Base-by-base conservation (phyloP, 2,329 filamentous ascomycete genomes). In the Pestalotiopsis sp. region DNA sequence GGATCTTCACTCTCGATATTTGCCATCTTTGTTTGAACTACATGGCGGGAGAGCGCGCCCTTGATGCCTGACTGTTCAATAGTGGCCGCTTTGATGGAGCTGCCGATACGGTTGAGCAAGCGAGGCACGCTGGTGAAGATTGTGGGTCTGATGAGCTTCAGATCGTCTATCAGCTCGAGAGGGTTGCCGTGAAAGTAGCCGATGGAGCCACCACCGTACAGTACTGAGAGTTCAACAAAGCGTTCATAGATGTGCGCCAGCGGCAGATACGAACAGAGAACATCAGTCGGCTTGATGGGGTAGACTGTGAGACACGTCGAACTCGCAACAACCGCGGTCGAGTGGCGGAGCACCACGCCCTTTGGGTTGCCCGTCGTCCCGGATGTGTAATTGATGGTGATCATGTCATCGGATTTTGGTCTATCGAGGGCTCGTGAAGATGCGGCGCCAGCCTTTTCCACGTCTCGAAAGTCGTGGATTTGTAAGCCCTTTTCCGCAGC, bases 351-450 rank as follows among this genome's bases (percentile, higher is more conserved):
- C 20, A 60, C 7, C 12, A 27, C 25, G 57, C 57, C 57, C 31
- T 74, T 71, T 17, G 70, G 69, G 3, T 67, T 25, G 11, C 72
- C 70, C 5, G 66, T 62, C 9, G 66, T 72, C 14, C 38, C 52
- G 52, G 71, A 72, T 1, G 69, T 70, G 68, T 64, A 69, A 49
- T 71, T 71, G 11, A 70, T 27, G 25, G 57, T 60, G 25, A 60
- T n/a, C 7, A 60, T 60, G 25, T 60, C 57, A 14, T 60, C 25
- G 6, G 23, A 20, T n/a, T 20, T 6, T 7, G 57, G 57, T 60
- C 25, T 13, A 23, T 60, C 25, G 57, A 31, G 25, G 23, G 57
- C 17, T 60, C 57, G 57, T 27, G 57, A 60, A 60, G 57, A 60
- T 17, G 57, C 57, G 7, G 6, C 20, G 13, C 57, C 57, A 14